Conservation (phyloP, 2,329 filamentous ascomycete genomes). For the Microascus cirrosus region DNA sequence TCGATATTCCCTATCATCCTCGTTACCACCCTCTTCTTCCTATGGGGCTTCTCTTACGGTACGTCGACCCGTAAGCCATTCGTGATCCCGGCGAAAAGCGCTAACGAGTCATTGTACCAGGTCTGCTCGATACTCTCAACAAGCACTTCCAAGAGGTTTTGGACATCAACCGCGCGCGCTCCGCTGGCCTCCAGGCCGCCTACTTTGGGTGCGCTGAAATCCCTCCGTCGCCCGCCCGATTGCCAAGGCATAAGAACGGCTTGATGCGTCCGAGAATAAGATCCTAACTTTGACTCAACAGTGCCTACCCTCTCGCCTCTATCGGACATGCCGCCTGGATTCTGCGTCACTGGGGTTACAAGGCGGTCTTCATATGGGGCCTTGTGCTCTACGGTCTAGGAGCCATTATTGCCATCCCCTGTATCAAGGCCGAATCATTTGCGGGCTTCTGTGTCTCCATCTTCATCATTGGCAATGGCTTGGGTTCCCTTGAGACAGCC, state of each 20-base stretch:
- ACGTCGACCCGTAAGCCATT: conserved; percentile 11
- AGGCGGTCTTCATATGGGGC: conserved; percentile 57
- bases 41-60: conserved; percentile 37
- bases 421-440: conserved; percentile 50
- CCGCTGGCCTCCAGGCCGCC: conserved; percentile 35
- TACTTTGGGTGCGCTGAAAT: conserved; percentile 35
- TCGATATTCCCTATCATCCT: conserved; percentile 6
- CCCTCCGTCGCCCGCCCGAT: conserved; percentile 21
- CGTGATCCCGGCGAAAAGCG: too few relatives aligned
- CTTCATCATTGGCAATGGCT: conserved; percentile 64
- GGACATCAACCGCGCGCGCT: conserved; percentile 29
- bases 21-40: conserved; percentile 32
- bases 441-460: conserved; percentile 62
- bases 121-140: conserved; percentile 21
- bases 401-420: conserved; percentile 44
- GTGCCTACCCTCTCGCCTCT: conserved; percentile 56
- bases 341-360: conserved; percentile 54
- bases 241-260: conserved; percentile 19
- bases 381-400: conserved; percentile 54
- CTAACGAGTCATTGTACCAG: neutral
- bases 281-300: conserved; percentile 12
- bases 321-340: conserved; percentile 25
- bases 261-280: conserved; percentile 8
- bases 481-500: conserved; percentile 65
- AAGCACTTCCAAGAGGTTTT: conserved; percentile 36